These are phyloP conservation scores for Zygosaccharomyces rouxii DNA, from an alignment of 805 yeast genomes.

Conservation along the genomic window DNA sequence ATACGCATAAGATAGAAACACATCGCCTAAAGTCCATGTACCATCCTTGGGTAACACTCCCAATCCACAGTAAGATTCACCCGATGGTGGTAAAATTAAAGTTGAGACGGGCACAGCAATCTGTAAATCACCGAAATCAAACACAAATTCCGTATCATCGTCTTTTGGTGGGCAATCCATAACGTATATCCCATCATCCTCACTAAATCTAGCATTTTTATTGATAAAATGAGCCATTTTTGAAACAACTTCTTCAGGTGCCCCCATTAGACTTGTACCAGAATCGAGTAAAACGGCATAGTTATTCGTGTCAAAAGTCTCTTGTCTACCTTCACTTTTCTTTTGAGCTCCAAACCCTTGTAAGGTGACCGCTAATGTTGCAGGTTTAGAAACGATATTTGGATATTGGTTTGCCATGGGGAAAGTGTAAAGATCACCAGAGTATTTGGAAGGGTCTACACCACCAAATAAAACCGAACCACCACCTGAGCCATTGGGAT, in stretches of 20 bases:
- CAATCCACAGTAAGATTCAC: slow-evolving; percentile 39
- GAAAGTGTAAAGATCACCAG: slow-evolving; percentile 44
- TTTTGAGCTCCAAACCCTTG: slow-evolving; percentile 36
- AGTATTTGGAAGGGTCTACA: slow-evolving; percentile 50
- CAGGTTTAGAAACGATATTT: slow-evolving; percentile 22
- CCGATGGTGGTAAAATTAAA: slow-evolving; percentile 23
- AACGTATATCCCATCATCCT: slow-evolving; percentile 37
- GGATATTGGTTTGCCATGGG: slow-evolving; percentile 46
- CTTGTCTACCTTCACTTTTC: slow-evolving; percentile 14
- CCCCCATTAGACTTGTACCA: slow-evolving; percentile 50
- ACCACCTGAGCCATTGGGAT: slow-evolving; percentile 28
- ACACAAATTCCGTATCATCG: slow-evolving; percentile 26
- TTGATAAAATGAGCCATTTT: slow-evolving; percentile 28
- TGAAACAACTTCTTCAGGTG: slow-evolving; percentile 38
- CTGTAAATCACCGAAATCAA: slow-evolving; percentile 55
- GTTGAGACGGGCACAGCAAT: slow-evolving; percentile 44
- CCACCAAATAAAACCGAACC: slow-evolving; percentile 65
- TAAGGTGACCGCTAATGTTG: slow-evolving; percentile 48
- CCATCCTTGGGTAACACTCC: slow-evolving; percentile 37
- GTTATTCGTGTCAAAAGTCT: slow-evolving; percentile 23
- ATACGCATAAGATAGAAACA: slow-evolving; percentile 52
- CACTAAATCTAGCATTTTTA: slow-evolving; percentile 37
- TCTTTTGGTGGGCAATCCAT: slow-evolving; percentile 38
- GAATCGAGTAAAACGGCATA: slow-evolving; percentile 49
- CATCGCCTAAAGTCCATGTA: slow-evolving; percentile 49